Base-by-base conservation (phyloP, 345 rosid species). In the Corchorus capsularis region DNA sequence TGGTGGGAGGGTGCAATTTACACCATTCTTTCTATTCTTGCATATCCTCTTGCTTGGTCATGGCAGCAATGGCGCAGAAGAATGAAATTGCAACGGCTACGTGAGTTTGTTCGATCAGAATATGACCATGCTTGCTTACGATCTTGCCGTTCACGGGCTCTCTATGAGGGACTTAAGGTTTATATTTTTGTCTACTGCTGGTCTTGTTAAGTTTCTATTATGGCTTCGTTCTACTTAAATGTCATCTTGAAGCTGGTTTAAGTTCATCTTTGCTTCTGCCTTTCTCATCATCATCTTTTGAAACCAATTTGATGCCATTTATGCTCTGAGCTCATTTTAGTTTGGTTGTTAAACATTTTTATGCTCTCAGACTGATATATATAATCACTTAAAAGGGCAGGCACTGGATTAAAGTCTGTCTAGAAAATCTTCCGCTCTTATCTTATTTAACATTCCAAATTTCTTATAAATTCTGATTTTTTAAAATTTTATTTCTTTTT, bases 1-100 rank as follows among this genome's bases (percentile, higher is more conserved):
- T 96, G 99, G 99, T 96, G 99, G 99, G 99, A 96, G 85, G 99
- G 99, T 81, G 93, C 99, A 68, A 80, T 90, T 41, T 84, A 89
- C 82, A 91, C 88, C 83, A 92, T 96, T 82, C 93, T 96, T 75
- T 92, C 89, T 67, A 78, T 91, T 79, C 85, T 91, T 81, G 90
- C 86, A 14, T 92, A 90, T 86, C 99, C 98, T 16, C 86, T 94
- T 79, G 97, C 97, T 47, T 94, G 97, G 96, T 96, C 99, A 72
- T 96, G 99, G 99, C 97, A 91, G 85, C 99, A 96, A 75, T 92
- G 97, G 97, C 89, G 98, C 65, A 89, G 90, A 60, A 89, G 91
- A 81, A 76, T 92, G 79, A 92, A 90, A 76, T 82, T 96, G 83
- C 99, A 96, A 80, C 90, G 83, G 59, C 79, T 96, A 59, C 97